A percentile compares a stretch with the other conserved stretches of the same genome.
Evolutionary conservation across 78 protist genomes (phyloP).

Genomic region (Pigoraptor vietnamica): DNA sequence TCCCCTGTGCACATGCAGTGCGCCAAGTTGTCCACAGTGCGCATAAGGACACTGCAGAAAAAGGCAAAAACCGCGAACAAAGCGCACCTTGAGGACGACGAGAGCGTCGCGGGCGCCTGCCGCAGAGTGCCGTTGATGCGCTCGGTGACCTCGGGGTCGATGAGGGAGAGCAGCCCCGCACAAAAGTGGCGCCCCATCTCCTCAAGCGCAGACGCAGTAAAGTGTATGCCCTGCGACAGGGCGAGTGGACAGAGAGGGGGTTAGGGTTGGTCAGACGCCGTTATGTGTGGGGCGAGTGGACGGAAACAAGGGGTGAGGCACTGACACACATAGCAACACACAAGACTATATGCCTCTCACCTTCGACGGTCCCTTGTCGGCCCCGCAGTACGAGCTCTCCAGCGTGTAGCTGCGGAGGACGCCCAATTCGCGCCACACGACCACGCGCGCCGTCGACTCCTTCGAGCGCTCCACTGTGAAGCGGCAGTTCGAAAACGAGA

Average conservation of each 20-base stretch:
- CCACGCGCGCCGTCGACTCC: constrained; percentile 43
- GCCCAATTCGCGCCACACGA: constrained; percentile 35
- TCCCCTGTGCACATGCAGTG: background rate
- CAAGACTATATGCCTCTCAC: background rate
- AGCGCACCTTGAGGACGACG: background rate
- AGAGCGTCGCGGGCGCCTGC: background rate
- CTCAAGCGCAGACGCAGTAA: background rate
- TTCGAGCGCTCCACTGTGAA: constrained; percentile 1
- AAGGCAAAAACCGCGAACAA: background rate
- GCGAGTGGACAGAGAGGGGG: too few relatives aligned
- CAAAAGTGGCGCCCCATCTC: background rate
- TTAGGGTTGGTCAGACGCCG: too few relatives aligned
- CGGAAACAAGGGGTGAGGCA: background rate
- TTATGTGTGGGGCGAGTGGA: too few relatives aligned
- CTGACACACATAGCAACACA: background rate
- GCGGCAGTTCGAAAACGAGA: constrained; percentile 9
- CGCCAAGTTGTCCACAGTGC: background rate
- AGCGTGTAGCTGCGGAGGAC: constrained; percentile 60
- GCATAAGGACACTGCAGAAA: background rate
- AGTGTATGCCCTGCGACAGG: background rate
- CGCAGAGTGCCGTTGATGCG: background rate
- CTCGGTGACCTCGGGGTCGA: background rate
- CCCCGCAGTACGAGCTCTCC: constrained; percentile 64
- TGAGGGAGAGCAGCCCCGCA: background rate
- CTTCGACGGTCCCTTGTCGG: background rate